Conservation (phyloP, 345 rosid genomes). For the Populus ilicifolia region DNA sequence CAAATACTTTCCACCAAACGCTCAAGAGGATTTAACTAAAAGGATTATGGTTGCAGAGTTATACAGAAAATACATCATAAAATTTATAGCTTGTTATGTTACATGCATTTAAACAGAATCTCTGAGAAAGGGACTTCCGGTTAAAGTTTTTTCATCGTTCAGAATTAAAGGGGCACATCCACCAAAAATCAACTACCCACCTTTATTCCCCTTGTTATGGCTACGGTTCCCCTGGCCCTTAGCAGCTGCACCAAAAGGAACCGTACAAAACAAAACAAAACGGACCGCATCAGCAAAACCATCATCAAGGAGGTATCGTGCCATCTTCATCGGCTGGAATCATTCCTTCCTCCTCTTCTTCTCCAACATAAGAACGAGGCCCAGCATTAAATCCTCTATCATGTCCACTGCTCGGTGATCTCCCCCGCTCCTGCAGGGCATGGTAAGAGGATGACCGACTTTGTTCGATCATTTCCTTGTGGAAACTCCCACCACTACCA, state of each 20-base stretch:
- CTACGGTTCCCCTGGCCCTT: background rate
- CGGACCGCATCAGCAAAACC: background rate
- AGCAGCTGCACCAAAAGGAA: background rate
- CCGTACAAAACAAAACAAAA: background rate
- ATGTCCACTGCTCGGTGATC: constrained; percentile 6
- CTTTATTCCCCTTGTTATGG: constrained; percentile 4
- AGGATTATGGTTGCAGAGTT: background rate
- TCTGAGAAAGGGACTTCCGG: background rate
- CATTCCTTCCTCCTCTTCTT: constrained; percentile 46
- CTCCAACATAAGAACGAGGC: constrained; percentile 14
- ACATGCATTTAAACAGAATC: background rate
- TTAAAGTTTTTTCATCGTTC: background rate
- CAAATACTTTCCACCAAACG: background rate
- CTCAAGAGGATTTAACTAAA: background rate
- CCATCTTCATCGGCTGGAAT: constrained; percentile 24
- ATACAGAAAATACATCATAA: background rate
- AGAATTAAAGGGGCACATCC: background rate
- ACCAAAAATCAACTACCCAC: constrained; percentile 16
- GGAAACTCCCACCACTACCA: constrained; percentile 17
- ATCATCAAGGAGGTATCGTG: background rate
- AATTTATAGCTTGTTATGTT: background rate
- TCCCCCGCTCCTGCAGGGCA: background rate
- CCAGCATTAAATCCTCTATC: constrained; percentile 4
- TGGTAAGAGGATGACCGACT: background rate
- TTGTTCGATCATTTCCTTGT: constrained; percentile 10